These are phyloP conservation scores for Penicillium sp. DNA, from an alignment of 2,329 filamentous ascomycete genomes.

Conservation along the genomic window DNA sequence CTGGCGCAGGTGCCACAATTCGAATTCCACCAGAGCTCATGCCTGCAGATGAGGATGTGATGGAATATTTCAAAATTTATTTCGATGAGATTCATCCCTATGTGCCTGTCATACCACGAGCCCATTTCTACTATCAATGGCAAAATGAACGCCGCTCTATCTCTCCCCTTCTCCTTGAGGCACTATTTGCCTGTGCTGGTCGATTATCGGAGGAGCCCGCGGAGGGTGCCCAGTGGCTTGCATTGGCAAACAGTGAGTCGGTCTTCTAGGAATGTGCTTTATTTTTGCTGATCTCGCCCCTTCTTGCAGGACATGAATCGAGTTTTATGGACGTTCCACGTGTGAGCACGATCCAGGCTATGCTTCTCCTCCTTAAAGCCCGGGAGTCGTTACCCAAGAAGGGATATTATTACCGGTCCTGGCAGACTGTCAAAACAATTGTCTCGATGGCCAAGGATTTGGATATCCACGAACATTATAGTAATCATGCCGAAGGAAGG, in stretches of 20 bases:
- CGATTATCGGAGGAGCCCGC: conserved; percentile 78
- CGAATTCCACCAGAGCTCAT: conserved; percentile 90
- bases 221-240: conserved; percentile 89
- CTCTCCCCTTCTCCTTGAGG: conserved; percentile 84
- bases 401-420: conserved; percentile 95
- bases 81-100: conserved; percentile 91
- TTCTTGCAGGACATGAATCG: conserved; percentile 72
- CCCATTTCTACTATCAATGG: conserved; percentile 87
- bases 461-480: conserved; percentile 81
- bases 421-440: conserved; percentile 92
- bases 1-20: conserved; percentile 71
- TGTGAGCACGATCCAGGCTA: conserved; percentile 85
- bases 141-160: conserved; percentile 76
- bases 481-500: conserved; percentile 70
- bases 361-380: conserved; percentile 85
- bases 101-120: conserved; percentile 81
- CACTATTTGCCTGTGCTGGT: conserved; percentile 85
- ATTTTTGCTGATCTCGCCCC: conserved; percentile 28
- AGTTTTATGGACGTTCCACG: conserved; percentile 91
- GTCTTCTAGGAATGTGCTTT: neutral
- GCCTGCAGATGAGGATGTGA: conserved; percentile 78
- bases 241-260: conserved; percentile 73
- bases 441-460: conserved; percentile 92
- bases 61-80: conserved; percentile 86
- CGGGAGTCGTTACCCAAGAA: conserved; percentile 87